Evolutionary conservation across 352 stramenopile species (phyloP).

Genomic region (Pythium utonaiense): DNA sequence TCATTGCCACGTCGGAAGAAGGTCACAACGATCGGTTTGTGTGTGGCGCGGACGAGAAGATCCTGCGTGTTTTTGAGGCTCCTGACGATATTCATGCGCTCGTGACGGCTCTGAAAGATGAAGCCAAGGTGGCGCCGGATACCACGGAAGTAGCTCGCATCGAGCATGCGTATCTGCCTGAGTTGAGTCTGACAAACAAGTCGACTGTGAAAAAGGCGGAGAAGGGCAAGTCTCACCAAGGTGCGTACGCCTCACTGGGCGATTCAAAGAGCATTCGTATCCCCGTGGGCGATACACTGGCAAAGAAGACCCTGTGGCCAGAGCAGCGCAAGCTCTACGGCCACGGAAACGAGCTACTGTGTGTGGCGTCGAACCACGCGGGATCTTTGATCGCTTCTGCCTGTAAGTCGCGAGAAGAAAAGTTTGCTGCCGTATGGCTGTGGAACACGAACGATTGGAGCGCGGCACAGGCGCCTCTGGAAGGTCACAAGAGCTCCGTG

Average conservation of each 20-base stretch:
- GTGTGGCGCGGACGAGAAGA: slow-evolving; percentile 80
- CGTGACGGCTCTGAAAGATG: slow-evolving; percentile 22
- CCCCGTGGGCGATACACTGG: slow-evolving; percentile 58
- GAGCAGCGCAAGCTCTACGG: slow-evolving; percentile 76
- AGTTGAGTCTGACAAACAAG: slow-evolving; percentile 81
- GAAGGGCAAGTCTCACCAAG: slow-evolving; percentile 5
- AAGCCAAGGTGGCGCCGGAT: background rate
- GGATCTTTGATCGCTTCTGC: slow-evolving; percentile 57
- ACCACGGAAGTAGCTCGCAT: slow-evolving; percentile 12
- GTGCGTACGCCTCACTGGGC: slow-evolving; percentile 28
- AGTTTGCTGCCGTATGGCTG: slow-evolving; percentile 56
- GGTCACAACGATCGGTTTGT: slow-evolving; percentile 51
- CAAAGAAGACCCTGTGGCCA: slow-evolving; percentile 70
- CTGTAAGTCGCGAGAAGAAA: slow-evolving; percentile 74
- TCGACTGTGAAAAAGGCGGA: slow-evolving; percentile 15
- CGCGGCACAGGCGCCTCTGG: slow-evolving; percentile 37
- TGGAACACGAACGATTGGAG: slow-evolving; percentile 64
- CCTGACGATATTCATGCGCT: slow-evolving; percentile 43
- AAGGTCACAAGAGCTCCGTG: slow-evolving; percentile 75
- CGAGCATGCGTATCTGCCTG: slow-evolving; percentile 62
- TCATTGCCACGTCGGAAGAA: slow-evolving; percentile 23
- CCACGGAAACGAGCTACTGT: slow-evolving; percentile 77
- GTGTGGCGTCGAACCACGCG: slow-evolving; percentile 49
- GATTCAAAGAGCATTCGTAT: slow-evolving; percentile 23
- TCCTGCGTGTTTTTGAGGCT: slow-evolving; percentile 74